Conservation (phyloP, 2,329 filamentous ascomycete species). For the Stemphylium vesicarium region DNA sequence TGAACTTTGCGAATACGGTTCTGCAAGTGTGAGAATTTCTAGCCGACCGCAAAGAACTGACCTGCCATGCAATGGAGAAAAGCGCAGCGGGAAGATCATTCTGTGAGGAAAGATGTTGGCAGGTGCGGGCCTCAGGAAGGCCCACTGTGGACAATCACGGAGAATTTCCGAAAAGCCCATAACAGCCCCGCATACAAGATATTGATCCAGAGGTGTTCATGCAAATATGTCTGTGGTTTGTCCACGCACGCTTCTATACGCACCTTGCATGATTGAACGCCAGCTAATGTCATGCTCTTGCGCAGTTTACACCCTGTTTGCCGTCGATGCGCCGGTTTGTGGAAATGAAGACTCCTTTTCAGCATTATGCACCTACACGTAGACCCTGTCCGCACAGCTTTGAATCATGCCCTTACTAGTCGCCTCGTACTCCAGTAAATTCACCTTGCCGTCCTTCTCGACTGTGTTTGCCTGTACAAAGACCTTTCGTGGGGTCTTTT, state of each 20-base stretch:
- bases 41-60: neutral
- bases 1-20: neutral
- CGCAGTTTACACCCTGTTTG: too few species aligned
- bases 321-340: too few species aligned
- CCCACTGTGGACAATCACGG: too few species aligned
- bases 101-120: neutral
- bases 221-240: neutral
- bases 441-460: conserved; percentile 59
- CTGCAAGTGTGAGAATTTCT: neutral
- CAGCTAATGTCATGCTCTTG: too few species aligned
- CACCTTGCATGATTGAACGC: too few species aligned
- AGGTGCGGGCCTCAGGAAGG: too few species aligned
- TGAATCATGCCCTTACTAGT: conserved; percentile 73
- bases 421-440: conserved; percentile 86
- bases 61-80: neutral
- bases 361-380: conserved; percentile 28
- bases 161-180: too few species aligned
- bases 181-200: too few species aligned
- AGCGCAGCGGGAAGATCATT: neutral
- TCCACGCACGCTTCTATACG: neutral
- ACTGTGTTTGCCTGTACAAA: conserved; percentile 94
- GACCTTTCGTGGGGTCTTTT: conserved; percentile 85
- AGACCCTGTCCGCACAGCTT: conserved; percentile 47
- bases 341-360: too few species aligned
- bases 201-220: neutral